Evolutionary conservation across 139 green algal genomes (phyloP).

Genomic region (Asterochloris erici): DNA sequence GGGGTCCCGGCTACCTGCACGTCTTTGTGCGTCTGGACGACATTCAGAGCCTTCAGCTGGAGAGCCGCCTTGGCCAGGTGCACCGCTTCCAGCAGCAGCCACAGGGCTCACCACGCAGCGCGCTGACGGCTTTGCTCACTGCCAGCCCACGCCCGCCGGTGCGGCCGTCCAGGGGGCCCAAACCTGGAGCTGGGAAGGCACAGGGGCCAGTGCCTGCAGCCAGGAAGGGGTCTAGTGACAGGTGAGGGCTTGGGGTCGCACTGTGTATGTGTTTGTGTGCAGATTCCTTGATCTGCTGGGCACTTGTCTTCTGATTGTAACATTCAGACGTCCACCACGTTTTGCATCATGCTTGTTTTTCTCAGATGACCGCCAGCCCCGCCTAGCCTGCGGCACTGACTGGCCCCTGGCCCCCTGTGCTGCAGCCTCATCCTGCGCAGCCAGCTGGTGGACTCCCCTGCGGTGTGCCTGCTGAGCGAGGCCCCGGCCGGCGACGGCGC

Average conservation of each 20-base stretch:
- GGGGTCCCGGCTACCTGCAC: constrained; percentile 22
- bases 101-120: neutral
- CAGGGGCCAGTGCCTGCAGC: too few relatives aligned
- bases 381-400: neutral
- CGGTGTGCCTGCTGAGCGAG: neutral
- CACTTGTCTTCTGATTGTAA: too few relatives aligned
- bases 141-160: too few relatives aligned
- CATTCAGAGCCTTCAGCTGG: neutral
- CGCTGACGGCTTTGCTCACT: constrained; percentile 2
- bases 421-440: constrained; percentile 16
- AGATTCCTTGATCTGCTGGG: too few relatives aligned
- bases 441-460: constrained; percentile 5
- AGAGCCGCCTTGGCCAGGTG: neutral
- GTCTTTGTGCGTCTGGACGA: constrained; percentile 14
- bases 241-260: too few relatives aligned
- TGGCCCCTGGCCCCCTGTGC: neutral
- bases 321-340: too few relatives aligned
- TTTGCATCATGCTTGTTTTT: too few relatives aligned
- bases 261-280: too few relatives aligned
- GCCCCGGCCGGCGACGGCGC: neutral
- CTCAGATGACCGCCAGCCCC: neutral
- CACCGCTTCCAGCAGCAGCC: neutral
- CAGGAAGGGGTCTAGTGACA: too few relatives aligned
- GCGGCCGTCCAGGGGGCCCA: too few relatives aligned
- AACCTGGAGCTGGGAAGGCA: too few relatives aligned